Evolutionary conservation across 2,329 filamentous ascomycete genomes (phyloP), one percentile per base, ranked within the genome.

Genomic region (Neofusicoccum cordaticola): DNA sequence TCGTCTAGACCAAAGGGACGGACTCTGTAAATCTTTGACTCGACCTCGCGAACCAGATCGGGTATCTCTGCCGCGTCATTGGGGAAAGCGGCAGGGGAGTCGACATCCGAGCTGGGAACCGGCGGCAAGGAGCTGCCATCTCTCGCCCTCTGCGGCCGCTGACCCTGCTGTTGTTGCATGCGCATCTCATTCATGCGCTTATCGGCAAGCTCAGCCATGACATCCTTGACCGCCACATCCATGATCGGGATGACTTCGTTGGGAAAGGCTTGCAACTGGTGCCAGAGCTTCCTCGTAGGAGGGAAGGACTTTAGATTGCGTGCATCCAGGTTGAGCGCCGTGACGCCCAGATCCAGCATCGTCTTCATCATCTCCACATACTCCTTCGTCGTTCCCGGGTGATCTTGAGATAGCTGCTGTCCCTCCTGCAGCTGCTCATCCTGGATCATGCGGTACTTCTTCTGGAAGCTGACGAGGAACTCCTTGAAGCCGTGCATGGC

Each of bases 161-260:
- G 70, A 72, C 79, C 52, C 82, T 83, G 67, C 80, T 86, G 77
- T n/a, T 85, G 85, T 65, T 80, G 79, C 50, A 75, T 78, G 68
- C 89, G 85, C 73, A 90, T 84, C 66, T 87, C 87, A 39, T 89
- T 83, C 83, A 90, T 91, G 71, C 96, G 90, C 66, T 89, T 88
- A 67, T 91, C 87, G 0, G 94, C 93, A 57, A 98, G 81, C 73
- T 97, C 93, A 27, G 95, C 86, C 89, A 98, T 96, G 62, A 92
- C 84, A 78, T 99, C 94, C 74, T 97, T 96, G 58, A 97, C 87
- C 5, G 89, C 88, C 77, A 96, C 92, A 84, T 99, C 96, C 90
- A 99, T 97, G 52, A 98, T 84, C 2, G 94, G 93, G 50, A 99
- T 90, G 62, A 99, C 93, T 83, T 99, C 95, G 73, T 95, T 93